Evolutionary conservation across 371 early-diverging fungal species (phyloP), one percentile per base, ranked within the genome.

Genomic region (Rhizopus sp.): DNA sequence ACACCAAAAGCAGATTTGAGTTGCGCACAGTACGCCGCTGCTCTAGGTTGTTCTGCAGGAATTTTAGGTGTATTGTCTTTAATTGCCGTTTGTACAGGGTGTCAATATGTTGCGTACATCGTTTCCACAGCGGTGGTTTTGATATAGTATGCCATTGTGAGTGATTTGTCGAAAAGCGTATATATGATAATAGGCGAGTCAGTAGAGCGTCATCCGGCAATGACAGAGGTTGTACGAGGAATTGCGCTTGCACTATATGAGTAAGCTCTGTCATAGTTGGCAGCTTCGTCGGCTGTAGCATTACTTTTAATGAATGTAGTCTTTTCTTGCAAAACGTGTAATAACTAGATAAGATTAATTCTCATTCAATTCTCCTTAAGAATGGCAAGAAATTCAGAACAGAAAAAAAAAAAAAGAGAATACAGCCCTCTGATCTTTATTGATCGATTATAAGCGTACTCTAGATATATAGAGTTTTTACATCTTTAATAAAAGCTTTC

Each of bases 401-500:
- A 23, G 23, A n/a, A n/a, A n/a, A n/a, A n/a, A n/a, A n/a, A n/a
- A n/a, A n/a, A n/a, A n/a, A n/a, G n/a, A n/a, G n/a, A n/a, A 23
- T 23, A 15, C n/a, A 42, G n/a, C 0, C 42, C 6, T 10, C 10
- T 10, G 0, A 42, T 17, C 9, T 46, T 35, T 57, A 57, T 33
- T 41, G 23, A 23, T 23, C 23, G 23, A 23, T 23, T 23, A 23
- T 23, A 23, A 23, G 2, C 23, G 23, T 23, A 23, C 23, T 0
- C 23, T 23, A 23, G 23, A 23, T 23, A 23, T 23, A 23, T 2
- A 23, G 2, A 23, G 23, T 2, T 9, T 52, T 78, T 73, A 84
- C 32, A 79, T 52, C 64, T 78, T 77, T 42, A 89, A 56, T 42
- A 89, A 46, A 16, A 90, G 77, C 59, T 93, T 93, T 55, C 93